Evolutionary conservation across 768 basidiomycete genomes (phyloP).

Genomic region (Epithele typhae): DNA sequence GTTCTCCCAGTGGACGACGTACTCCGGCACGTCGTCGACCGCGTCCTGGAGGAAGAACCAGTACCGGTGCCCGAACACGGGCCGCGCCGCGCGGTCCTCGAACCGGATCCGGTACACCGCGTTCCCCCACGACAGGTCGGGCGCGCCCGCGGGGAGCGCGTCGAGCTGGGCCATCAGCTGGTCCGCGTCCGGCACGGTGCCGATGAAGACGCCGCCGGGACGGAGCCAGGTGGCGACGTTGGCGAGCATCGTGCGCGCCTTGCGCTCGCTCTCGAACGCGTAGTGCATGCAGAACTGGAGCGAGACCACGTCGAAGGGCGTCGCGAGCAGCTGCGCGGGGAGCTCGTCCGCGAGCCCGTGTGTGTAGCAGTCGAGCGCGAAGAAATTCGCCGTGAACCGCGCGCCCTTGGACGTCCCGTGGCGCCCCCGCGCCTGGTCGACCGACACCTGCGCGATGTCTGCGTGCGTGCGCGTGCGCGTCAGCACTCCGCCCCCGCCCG

Average conservation of each 20-base stretch:
- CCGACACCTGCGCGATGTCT: constrained; percentile 89
- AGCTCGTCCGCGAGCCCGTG: constrained; percentile 69
- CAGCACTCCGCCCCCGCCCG: too few species aligned
- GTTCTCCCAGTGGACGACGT: constrained; percentile 92
- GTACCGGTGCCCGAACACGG: constrained; percentile 87
- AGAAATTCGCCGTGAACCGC: constrained; percentile 77
- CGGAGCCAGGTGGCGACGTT: constrained; percentile 82
- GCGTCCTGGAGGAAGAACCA: constrained; percentile 93
- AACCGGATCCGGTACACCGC: constrained; percentile 87
- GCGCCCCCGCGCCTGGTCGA: constrained; percentile 82
- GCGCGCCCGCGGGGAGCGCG: constrained; percentile 55
- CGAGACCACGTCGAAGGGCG: constrained; percentile 88
- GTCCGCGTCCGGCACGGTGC: constrained; percentile 92
- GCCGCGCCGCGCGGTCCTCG: constrained; percentile 57
- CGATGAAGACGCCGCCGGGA: constrained; percentile 87
- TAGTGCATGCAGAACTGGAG: constrained; percentile 99
- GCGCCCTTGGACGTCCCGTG: constrained; percentile 47
- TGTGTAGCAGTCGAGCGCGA: constrained; percentile 84
- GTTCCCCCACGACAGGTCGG: constrained; percentile 85
- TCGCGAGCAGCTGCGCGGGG: constrained; percentile 50
- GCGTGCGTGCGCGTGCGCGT: too few species aligned
- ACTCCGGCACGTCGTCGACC: constrained; percentile 96
- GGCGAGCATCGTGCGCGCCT: constrained; percentile 86
- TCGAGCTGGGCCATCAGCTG: constrained; percentile 79
- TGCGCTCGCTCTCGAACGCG: constrained; percentile 88